Conservation (phyloP, 2,329 filamentous ascomycete genomes). For the Bipolaris gigantea region DNA sequence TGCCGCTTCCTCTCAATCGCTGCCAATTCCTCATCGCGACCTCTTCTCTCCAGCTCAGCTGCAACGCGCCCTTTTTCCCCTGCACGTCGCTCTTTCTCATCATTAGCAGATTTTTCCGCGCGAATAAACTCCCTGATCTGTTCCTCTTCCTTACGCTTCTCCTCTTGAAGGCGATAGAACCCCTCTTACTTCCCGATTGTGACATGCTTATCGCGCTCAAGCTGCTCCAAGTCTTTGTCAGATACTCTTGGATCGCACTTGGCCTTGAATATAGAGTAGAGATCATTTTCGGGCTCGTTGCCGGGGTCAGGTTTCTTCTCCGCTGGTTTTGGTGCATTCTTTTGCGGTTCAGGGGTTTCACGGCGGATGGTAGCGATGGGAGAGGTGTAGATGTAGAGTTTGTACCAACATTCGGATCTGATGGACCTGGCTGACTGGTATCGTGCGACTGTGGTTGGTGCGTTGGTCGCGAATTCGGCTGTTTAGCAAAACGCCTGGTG, state of each 20-base stretch:
- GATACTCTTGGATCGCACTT: slow-evolving; percentile 52
- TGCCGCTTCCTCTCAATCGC: slow-evolving; percentile 45
- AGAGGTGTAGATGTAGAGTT: background rate
- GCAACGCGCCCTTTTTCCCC: slow-evolving; percentile 25
- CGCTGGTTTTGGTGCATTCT: background rate
- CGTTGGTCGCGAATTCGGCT: background rate
- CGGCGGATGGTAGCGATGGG: background rate
- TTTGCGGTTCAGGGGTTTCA: slow-evolving; percentile 3
- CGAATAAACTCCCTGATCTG: slow-evolving; percentile 26
- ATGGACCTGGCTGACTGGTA: background rate
- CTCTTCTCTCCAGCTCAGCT: slow-evolving; percentile 24
- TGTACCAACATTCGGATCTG: slow-evolving; percentile 4
- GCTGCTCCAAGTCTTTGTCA: slow-evolving; percentile 63
- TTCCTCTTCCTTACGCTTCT: slow-evolving; percentile 22
- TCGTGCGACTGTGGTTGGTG: slow-evolving; percentile 7
- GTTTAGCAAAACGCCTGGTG: slow-evolving; percentile 17
- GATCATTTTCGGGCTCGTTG: slow-evolving; percentile 1
- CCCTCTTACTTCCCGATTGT: slow-evolving; percentile 40
- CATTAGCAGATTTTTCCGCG: slow-evolving; percentile 31
- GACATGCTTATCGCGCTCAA: slow-evolving; percentile 54
- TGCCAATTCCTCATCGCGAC: slow-evolving; percentile 42
- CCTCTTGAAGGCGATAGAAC: slow-evolving; percentile 38
- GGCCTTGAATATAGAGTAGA: background rate
- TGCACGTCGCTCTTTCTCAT: slow-evolving; percentile 28
- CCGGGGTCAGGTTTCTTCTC: background rate